A percentile compares a stretch with the other conserved stretches of the same genome.
phyloP scores from a whole-genome alignment of 1,284 basidiomycete genomes.

The Boletus holoroseus region DNA sequence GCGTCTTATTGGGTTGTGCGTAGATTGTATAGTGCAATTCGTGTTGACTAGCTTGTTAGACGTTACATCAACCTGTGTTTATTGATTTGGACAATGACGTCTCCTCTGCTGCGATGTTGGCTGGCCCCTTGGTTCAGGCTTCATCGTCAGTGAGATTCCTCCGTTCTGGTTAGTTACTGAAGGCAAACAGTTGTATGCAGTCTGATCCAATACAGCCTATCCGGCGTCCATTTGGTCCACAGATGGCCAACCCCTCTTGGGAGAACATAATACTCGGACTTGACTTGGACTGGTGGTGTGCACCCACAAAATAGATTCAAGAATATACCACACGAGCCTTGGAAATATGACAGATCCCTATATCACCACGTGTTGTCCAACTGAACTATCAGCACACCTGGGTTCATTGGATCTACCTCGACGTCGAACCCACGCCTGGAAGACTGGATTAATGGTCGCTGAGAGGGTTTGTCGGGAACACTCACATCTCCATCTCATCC shows the following conservation, averaged over 20 bases:
- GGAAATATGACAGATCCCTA: neutral
- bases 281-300: neutral
- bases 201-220: neutral
- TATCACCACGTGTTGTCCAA: slow-evolving; percentile 33
- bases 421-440: slow-evolving; percentile 14
- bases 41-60: slow-evolving; percentile 51
- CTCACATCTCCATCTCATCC: slow-evolving; percentile 74
- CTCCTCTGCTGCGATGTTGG: neutral
- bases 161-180: neutral
- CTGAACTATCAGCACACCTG: slow-evolving; percentile 81
- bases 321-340: neutral
- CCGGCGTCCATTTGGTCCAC: neutral
- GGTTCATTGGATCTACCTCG: slow-evolving; percentile 73
- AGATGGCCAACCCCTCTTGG: neutral
- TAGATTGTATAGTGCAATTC: slow-evolving; percentile 74
- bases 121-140: neutral
- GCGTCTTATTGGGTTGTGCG: slow-evolving; percentile 84
- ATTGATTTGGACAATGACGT: slow-evolving; percentile 9
- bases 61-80: slow-evolving; percentile 16
- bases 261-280: neutral
- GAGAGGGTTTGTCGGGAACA: slow-evolving; percentile 5
- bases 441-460: neutral
- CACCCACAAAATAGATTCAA: neutral
- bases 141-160: neutral
- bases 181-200: neutral